A percentile compares a stretch with the other conserved stretches of the same genome.
Conservation (phyloP, 805 yeast genomes). For the Monosporozyma yasuniensis region DNA sequence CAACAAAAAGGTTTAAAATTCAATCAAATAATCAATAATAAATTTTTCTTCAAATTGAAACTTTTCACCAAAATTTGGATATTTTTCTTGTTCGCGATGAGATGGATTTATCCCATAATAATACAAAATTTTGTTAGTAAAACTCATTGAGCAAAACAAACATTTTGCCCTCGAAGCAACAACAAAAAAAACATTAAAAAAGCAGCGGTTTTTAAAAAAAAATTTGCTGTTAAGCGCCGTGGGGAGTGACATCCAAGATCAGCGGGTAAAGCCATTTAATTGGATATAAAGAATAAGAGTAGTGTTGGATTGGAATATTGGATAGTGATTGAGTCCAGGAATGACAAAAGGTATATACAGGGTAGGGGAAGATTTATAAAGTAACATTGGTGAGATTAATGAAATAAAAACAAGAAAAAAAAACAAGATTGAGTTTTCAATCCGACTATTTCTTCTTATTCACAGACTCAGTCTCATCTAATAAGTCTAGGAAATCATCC, state of each 20-base stretch:
- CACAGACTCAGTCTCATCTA: slow-evolving; percentile 22
- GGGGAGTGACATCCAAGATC: neutral
- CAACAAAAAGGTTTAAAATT: neutral
- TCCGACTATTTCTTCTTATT: slow-evolving; percentile 18
- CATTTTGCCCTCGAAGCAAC: no score
- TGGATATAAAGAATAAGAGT: neutral
- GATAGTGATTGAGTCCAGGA: neutral
- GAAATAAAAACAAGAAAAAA: neutral
- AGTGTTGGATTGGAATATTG: no score
- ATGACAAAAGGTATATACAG: neutral
- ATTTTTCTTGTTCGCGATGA: no score
- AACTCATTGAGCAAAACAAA: neutral
- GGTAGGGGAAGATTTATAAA: neutral
- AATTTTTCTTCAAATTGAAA: neutral
- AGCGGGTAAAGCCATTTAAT: neutral
- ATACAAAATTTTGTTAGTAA: neutral
- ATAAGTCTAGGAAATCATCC: slow-evolving; percentile 28
- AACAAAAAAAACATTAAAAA: neutral
- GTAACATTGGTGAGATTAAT: no score
- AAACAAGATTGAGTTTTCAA: neutral
- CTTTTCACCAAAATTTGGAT: neutral
- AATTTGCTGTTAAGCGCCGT: neutral
- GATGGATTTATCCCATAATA: neutral
- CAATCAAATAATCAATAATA: neutral
- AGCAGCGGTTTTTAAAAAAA: neutral